These are phyloP conservation scores for Apophysomyces variabilis DNA, from an alignment of 371 early-diverging fungal species.

Conservation along the genomic window DNA sequence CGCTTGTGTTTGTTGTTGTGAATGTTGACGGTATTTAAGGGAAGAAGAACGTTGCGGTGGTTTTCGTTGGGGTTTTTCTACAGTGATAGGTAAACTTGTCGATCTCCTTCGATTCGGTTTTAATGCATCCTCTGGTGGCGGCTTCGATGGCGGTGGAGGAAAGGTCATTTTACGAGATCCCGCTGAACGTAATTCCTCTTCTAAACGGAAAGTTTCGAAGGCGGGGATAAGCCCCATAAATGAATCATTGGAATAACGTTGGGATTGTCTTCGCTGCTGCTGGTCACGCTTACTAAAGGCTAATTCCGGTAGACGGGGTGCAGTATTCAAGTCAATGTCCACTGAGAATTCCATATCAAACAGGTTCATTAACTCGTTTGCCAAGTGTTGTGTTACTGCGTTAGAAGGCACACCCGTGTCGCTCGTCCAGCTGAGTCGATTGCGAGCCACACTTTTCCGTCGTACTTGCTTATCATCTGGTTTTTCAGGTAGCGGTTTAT, in stretches of 20 bases:
- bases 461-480: constrained; percentile 17
- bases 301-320: constrained; percentile 46
- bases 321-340: constrained; percentile 46
- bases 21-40: constrained; percentile 19
- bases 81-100: constrained; percentile 20
- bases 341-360: constrained; percentile 60
- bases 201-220: constrained; percentile 31
- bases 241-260: constrained; percentile 31
- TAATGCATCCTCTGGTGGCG: constrained; percentile 24
- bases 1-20: neutral
- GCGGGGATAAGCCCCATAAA: constrained; percentile 34
- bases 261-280: constrained; percentile 18
- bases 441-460: constrained; percentile 29
- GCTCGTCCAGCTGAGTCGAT: constrained; percentile 50
- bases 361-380: constrained; percentile 53
- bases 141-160: constrained; percentile 27
- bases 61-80: constrained; percentile 14
- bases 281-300: constrained; percentile 34
- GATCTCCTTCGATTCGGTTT: constrained; percentile 16
- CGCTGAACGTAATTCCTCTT: constrained; percentile 18
- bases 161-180: constrained; percentile 27
- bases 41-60: constrained; percentile 36
- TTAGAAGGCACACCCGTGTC: constrained; percentile 40
- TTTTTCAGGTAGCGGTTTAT: constrained; percentile 25
- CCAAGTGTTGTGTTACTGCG: constrained; percentile 40